Base-by-base conservation (phyloP, 2,329 filamentous ascomycete genomes). In the Apiospora koreana region DNA sequence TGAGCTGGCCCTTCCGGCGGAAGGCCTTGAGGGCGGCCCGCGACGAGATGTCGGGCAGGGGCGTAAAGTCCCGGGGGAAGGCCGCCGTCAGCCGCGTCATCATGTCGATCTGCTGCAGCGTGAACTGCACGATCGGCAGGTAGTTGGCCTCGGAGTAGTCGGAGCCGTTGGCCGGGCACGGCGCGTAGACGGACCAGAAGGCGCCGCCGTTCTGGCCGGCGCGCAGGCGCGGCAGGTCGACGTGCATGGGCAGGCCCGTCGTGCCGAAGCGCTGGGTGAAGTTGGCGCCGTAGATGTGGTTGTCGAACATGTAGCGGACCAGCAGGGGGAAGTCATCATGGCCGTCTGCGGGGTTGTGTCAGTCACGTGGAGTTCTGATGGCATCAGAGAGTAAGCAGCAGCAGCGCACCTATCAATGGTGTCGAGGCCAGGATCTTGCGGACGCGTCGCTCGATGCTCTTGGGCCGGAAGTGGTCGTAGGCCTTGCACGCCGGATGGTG, bases 161-260 rank as follows among this genome's bases (percentile, higher is more conserved):
- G 5, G 87, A 87, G 65, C 89, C 89, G 76, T 95, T 89, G 14
- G 81, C 80, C 0, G 95, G 94, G 77, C 95, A 98, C 0, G 89
- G 88, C 50, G 92, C 89, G 76, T 87, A 98, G 12, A 96, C 94
- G 78, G 92, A 95, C 95, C 95, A 98, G 79, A 98, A 98, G n/a
- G 93, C 91, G 69, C 94, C 95, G 48, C 94, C 94, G 72, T 92
- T 89, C 74, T 87, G 85, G 1, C 95, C 94, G 67, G 88, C 81
- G 45, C 88, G 86, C 65, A 97, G 86, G 6, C 95, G 89, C 1
- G 92, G 91, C 10, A 97, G 83, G 79, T 98, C 95, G 68, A 96
- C 92, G 74, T 98, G 93, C 3, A 86, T 86, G 0, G 80, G 77
- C 68, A 97, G 81, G 0, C 88, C 88, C 42, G 93, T 94, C 28